Percentiles rank a stretch among this genome's conserved stretches.
Evolutionary conservation across 805 yeast genomes (phyloP).

Genomic region (Wickerhamomyces pijperi): DNA sequence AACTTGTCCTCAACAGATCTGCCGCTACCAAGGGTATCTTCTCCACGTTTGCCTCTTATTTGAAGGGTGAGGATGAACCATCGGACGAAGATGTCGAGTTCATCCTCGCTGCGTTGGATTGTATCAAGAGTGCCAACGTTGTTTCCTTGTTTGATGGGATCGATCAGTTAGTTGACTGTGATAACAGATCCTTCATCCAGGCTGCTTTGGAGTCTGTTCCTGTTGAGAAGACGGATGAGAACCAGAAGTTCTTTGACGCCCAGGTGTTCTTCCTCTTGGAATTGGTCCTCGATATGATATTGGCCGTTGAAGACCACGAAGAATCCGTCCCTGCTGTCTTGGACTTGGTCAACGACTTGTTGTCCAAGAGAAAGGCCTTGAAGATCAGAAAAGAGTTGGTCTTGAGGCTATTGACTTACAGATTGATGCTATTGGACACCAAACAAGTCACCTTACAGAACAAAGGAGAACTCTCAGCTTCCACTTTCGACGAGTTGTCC

Average conservation of each 20-base stretch:
- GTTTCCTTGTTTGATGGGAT: constrained; percentile 42
- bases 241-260: constrained; percentile 15
- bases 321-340: not conserved
- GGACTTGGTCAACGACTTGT: constrained; percentile 10
- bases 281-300: constrained; percentile 17
- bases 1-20: constrained; percentile 48
- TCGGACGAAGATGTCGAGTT: constrained; percentile 86
- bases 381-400: constrained; percentile 11
- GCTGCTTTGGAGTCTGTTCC: constrained; percentile 26
- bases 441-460: not conserved
- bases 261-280: constrained; percentile 35
- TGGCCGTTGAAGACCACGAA: not conserved
- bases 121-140: constrained; percentile 62
- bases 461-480: not conserved
- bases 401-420: constrained; percentile 40
- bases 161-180: constrained; percentile 3
- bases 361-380: constrained; percentile 17
- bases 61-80: constrained; percentile 94
- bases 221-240: constrained; percentile 18
- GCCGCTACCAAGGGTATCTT: constrained; percentile 71
- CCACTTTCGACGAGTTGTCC: constrained; percentile 6
- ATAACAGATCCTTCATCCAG: constrained; percentile 15
- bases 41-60: constrained; percentile 83
- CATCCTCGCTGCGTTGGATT: constrained; percentile 73
- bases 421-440: constrained; percentile 28